Evolutionary conservation across 1,139 yeast species (phyloP).

Genomic region (Candida tropicalis): DNA sequence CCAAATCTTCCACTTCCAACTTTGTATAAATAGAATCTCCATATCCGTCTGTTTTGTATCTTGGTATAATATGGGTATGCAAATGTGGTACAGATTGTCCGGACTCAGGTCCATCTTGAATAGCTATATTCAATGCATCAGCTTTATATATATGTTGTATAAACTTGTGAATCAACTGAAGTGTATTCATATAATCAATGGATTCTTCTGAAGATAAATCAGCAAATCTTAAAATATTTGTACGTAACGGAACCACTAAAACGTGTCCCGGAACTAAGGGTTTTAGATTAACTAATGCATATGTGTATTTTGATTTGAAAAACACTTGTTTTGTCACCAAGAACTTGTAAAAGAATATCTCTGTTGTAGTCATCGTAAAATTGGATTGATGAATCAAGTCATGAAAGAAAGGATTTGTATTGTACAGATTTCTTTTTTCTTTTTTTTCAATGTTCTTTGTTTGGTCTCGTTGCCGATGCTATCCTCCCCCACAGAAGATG

Average conservation of each 20-base stretch:
- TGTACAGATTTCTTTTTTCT: neutral
- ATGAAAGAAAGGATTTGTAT: neutral
- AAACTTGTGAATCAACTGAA: constrained; percentile 71
- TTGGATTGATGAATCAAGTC: no score
- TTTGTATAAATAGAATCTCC: constrained; percentile 62
- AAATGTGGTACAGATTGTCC: constrained; percentile 95
- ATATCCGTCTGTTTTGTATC: constrained; percentile 63
- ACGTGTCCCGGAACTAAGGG: constrained; percentile 93
- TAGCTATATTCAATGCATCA: constrained; percentile 81
- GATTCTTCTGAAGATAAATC: constrained; percentile 75
- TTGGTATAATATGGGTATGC: constrained; percentile 90
- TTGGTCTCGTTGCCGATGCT: no score
- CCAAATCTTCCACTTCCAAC: constrained; percentile 52
- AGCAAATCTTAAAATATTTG: constrained; percentile 57
- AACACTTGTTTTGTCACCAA: constrained; percentile 68
- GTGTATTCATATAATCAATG: constrained; percentile 71
- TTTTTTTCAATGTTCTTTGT: neutral
- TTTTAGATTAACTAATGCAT: constrained; percentile 83
- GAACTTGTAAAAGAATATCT: constrained; percentile 53
- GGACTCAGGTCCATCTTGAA: constrained; percentile 95
- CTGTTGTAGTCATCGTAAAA: constrained; percentile 7
- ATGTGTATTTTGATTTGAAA: constrained; percentile 59
- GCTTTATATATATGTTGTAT: constrained; percentile 69
- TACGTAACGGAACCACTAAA: constrained; percentile 77
- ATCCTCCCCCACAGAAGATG: neutral